Conservation (phyloP, 345 rosid genomes). For the Aethionema arabicum region DNA sequence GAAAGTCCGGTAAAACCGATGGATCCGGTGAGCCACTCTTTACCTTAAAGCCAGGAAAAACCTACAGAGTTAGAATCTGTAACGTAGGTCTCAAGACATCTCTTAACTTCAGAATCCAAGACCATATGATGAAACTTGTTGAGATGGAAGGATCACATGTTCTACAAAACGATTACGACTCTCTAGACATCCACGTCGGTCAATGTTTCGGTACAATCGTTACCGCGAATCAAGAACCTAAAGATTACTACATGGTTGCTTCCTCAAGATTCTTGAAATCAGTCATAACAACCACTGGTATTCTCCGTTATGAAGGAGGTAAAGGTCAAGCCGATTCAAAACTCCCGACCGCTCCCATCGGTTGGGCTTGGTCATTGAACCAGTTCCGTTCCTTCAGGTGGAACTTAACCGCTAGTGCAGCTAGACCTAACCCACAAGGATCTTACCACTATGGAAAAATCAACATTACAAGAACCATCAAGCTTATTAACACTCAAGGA, state of each 20-base stretch:
- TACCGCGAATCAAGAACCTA: conserved; percentile 51
- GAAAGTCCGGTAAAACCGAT: conserved; percentile 44
- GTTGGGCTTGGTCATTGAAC: conserved; percentile 77
- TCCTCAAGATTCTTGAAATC: conserved; percentile 57
- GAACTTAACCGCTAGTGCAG: conserved; percentile 77
- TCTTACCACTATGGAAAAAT: conserved; percentile 72
- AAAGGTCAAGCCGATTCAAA: conserved; percentile 45
- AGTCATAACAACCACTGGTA: conserved; percentile 38
- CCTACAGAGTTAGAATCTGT: conserved; percentile 65
- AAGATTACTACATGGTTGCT: conserved; percentile 61
- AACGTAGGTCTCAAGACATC: conserved; percentile 61
- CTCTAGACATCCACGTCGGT: conserved; percentile 68
- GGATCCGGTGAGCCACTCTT: conserved; percentile 48
- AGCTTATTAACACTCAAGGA: conserved; percentile 48
- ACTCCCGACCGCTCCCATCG: conserved; percentile 54
- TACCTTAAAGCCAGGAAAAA: conserved; percentile 57
- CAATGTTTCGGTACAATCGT: conserved; percentile 58
- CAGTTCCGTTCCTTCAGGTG: conserved; percentile 75
- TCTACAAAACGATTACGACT: conserved; percentile 60
- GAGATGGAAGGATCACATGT: conserved; percentile 74
- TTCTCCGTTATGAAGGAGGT: conserved; percentile 50
- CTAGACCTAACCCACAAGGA: conserved; percentile 88
- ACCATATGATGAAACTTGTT: conserved; percentile 60
- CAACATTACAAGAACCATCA: conserved; percentile 66
- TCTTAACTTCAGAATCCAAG: conserved; percentile 64